Base-by-base conservation (phyloP, 805 yeast species). In the Saccharomycopsis sp. region DNA sequence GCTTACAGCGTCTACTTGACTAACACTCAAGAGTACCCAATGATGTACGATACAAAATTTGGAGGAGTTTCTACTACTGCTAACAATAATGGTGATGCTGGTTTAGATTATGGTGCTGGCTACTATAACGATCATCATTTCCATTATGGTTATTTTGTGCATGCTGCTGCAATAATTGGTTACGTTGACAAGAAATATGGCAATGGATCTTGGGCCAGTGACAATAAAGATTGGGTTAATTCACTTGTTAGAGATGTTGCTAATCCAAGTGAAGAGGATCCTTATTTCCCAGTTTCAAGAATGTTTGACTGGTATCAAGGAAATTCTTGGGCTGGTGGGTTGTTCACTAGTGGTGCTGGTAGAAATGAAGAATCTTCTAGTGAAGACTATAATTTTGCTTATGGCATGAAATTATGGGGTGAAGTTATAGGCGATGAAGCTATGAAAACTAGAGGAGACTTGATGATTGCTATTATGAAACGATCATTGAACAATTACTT, bases 271-370 rank as follows among this genome's bases (percentile, higher is more conserved):
- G 51, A 56, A 2, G 60, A 61, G 16, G 85, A 79, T 53, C 27
- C 57, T 1, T 71, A 70, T 50, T 83, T 80, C 68, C 89, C 90
- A 2, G 75, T 71, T 7, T 76, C 71, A 33, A 69, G 89, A 49
- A 65, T 69, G 44, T 84, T 82, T 61, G 88, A 82, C 59, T 83
- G 84, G 77, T 83, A 61, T 61, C 63, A 68, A 51, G 89, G 90
- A 5, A 90, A 83, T 56, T 75, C 84, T 23, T 80, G 85, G 79
- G 88, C 89, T 6, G 72, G 74, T 51, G 90, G 90, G 2, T 56
- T 83, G 19, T 75, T 71, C 54, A 73, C 69, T 9, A 67, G 75
- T 36, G 77, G 74, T 2, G 85, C 80, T 57, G 88, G 89, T 32
- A 76, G 79, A 52, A 82, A 81, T 56, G 81, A 81, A 58, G 88